Evolutionary conservation across 495 filamentous ascomycete genomes (phyloP).

Genomic region (Lindgomyces ingoldianus): DNA sequence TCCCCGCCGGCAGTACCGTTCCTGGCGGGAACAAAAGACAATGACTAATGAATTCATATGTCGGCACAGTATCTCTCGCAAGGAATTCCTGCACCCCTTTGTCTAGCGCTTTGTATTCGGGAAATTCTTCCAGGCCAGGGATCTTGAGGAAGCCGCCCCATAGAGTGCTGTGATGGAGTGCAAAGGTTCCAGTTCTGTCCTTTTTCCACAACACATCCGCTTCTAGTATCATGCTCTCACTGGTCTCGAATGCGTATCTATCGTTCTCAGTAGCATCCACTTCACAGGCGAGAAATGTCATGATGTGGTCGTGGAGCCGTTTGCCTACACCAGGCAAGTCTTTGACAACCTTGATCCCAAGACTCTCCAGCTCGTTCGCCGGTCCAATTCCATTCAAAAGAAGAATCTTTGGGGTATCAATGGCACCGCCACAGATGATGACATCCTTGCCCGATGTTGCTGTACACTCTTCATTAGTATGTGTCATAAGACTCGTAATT

Average conservation of each 20-base stretch:
- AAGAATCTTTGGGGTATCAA: slow-evolving; percentile 73
- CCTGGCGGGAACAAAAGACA: slow-evolving; percentile 13
- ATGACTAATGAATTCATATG: slow-evolving; percentile 15
- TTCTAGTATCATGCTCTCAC: slow-evolving; percentile 8
- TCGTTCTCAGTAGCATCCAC: slow-evolving; percentile 28
- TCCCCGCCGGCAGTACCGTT: slow-evolving; percentile 13
- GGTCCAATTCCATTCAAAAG: slow-evolving; percentile 76
- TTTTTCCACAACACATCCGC: slow-evolving; percentile 25
- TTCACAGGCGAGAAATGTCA: slow-evolving; percentile 25
- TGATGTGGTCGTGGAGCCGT: slow-evolving; percentile 70
- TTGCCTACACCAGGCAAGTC: slow-evolving; percentile 76
- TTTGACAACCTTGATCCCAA: slow-evolving; percentile 67
- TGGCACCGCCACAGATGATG: slow-evolving; percentile 71
- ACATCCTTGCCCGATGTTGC: slow-evolving; percentile 30
- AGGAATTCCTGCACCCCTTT: slow-evolving; percentile 23
- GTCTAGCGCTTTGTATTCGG: slow-evolving; percentile 24
- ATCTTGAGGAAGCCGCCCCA: slow-evolving; percentile 28
- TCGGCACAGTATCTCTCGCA: slow-evolving; percentile 11
- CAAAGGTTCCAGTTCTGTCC: slow-evolving; percentile 16
- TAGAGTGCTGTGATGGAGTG: slow-evolving; percentile 13
- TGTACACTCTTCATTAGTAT: background rate
- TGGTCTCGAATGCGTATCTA: slow-evolving; percentile 29
- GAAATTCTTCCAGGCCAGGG: slow-evolving; percentile 16
- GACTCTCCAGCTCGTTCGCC: slow-evolving; percentile 58
- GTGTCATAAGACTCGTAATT: background rate